Evolutionary conservation across 169 alveolate species (phyloP).

Genomic region (Ichthyophthirius multifiliis): DNA sequence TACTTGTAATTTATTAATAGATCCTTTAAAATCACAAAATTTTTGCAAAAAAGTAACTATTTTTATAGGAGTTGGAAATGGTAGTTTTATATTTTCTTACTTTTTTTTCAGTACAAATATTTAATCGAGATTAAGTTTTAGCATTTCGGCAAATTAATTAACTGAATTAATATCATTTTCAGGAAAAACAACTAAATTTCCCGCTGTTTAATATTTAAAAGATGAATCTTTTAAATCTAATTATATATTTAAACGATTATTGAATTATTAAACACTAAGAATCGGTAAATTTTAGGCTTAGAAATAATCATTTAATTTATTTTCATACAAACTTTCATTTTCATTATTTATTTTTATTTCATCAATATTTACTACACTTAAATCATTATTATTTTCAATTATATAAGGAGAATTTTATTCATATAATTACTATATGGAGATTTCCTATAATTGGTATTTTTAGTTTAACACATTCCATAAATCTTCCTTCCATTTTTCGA

Average conservation of each 20-base stretch:
- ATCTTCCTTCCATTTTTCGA: not conserved
- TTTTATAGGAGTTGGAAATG: conserved; percentile 32
- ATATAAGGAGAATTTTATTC: not conserved
- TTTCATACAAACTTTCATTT: not conserved
- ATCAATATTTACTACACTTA: not conserved
- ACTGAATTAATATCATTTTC: conserved; percentile 16
- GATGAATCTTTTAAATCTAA: not conserved
- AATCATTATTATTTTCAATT: not conserved
- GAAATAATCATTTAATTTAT: not conserved
- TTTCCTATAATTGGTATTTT: not conserved
- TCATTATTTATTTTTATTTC: not conserved
- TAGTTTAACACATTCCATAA: not conserved
- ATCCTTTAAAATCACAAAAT: conserved; percentile 32
- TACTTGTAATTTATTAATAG: conserved; percentile 23
- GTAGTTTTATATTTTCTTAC: not conserved
- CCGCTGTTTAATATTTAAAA: conserved; percentile 15
- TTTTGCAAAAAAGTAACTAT: conserved; percentile 17
- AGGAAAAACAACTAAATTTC: conserved; percentile 35
- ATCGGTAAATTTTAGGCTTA: not conserved
- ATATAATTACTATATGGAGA: not conserved
- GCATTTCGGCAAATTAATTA: not conserved
- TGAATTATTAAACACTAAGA: not conserved
- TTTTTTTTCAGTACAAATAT: not conserved
- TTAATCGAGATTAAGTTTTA: not conserved
- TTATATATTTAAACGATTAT: not conserved